Evolutionary conservation across 495 filamentous ascomycete species (phyloP), one percentile per base, ranked within the genome.

Genomic region (Penicillium simplicissimum): DNA sequence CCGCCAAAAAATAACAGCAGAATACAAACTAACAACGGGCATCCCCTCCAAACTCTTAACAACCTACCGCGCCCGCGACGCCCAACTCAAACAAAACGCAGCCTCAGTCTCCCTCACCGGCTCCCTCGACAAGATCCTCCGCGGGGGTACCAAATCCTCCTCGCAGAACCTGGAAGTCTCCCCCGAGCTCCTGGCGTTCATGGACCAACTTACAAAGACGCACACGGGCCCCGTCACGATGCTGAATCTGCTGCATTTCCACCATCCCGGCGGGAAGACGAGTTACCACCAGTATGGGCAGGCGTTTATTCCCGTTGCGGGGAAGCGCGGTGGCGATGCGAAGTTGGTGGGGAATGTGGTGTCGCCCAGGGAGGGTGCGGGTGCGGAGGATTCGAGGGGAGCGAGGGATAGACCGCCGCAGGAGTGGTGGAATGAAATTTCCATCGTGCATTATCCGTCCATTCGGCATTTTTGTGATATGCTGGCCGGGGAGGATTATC

Each of bases 221-320:
- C 72, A 76, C 19, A 43, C 67, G 8, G 79, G 81, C 9, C 81
- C 87, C 0, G 84, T 88, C 4, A 84, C 82, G 2, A 89, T 88
- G 87, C 72, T 89, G n/a, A 90, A 89, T 58, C 74, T 89, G n/a
- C 77, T 90, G 8, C 79, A 85, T 58, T 89, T 90, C 70, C 73
- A 79, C 21, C 69, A 76, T 17, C 74, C 77, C 0, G 77, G 76
- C 13, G 79, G 70, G 59, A 85, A 83, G 64, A 72, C 79, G 52
- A 72, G 76, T 40, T 90, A 89, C 65, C 75, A 81, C 33, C 68
- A 79, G 33, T 90, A 88, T 69, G 85, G 86, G 2, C 70, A 74
- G 36, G 84, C 81, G 8, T 90, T 90, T 63, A 72, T 77, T 7
- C 72, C 78, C 23, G 79, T 85, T 11, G 87, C 86, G 8, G 70